Conservation (phyloP, 768 basidiomycete genomes). For the Galerina marginata region DNA sequence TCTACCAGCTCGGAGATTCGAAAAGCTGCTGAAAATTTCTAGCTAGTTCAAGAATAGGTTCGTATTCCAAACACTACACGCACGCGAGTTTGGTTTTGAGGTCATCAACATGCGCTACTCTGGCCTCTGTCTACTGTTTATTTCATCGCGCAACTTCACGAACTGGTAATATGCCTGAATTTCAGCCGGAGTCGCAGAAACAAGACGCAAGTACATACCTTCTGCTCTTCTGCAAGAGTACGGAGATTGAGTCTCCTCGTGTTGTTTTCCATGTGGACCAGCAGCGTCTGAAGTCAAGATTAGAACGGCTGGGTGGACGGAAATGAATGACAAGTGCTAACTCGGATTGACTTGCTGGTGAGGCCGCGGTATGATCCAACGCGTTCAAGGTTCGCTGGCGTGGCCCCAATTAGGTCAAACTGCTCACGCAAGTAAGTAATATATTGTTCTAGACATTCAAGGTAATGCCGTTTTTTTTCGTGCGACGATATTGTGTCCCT, state of each 20-base stretch:
- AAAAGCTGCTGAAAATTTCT: too few relatives aligned
- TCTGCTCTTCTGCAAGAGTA: constrained; percentile 59
- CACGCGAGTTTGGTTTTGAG: background rate
- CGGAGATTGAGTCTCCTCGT: constrained; percentile 54
- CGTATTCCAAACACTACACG: too few relatives aligned
- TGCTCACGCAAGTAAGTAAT: constrained; percentile 70
- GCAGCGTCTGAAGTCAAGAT: constrained; percentile 52
- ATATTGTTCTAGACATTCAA: constrained; percentile 77
- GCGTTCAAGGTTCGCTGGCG: constrained; percentile 54
- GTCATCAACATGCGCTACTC: background rate
- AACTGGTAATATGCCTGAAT: constrained; percentile 13
- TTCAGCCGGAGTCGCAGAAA: background rate
- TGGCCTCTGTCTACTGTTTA: background rate
- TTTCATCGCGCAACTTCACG: constrained; percentile 18
- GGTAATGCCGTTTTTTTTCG: constrained; percentile 76
- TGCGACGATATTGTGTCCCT: constrained; percentile 81
- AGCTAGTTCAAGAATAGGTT: too few relatives aligned
- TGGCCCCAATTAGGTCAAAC: constrained; percentile 52
- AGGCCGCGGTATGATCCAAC: constrained; percentile 58
- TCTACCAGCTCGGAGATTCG: background rate
- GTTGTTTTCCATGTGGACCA: constrained; percentile 72
- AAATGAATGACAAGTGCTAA: constrained; percentile 28
- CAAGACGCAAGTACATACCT: constrained; percentile 37
- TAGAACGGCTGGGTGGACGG: background rate
- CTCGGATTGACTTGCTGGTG: constrained; percentile 68